Evolutionary conservation across 2,329 filamentous ascomycete species (phyloP), one percentile per base, ranked within the genome.

Genomic region (Fusarium nanum): DNA sequence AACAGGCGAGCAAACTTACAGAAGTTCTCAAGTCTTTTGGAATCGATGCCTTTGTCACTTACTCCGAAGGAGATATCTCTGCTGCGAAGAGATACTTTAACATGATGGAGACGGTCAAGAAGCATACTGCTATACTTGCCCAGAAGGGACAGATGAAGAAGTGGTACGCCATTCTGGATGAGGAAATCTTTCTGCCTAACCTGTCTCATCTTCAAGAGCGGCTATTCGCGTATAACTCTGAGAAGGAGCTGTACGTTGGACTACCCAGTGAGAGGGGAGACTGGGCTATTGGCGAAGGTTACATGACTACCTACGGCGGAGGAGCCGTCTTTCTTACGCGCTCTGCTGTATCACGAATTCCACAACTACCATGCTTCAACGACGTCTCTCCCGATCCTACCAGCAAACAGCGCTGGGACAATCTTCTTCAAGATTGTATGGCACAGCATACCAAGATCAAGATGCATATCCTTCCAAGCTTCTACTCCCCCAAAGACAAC

Each of bases 121-220:
- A 74, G 7, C 78, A 80, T 45, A 75, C 73, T 7, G 78, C 76
- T 4, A 77, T 75, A 7, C 68, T 83, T 7, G 76, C 76, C 3
- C 77, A 77, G 8, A 78, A 77, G 16, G 80, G 79, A 6, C 74
- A 78, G 22, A 67, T 72, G 46, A 83, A 83, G 76, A 76, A 73
- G 45, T 84, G 81, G 76, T 80, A 81, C 40, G 83, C 78, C 2
- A 75, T 85, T 2, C 68, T 85, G 2, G 84, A 86, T 32, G 83
- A 85, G 66, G 79, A 82, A 56, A 76, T 84, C 50, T 85, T 85
- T 70, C 78, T 86, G 48, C 83, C 83, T 1, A 81, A 80, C 40
- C 70, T 84, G 32, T 73, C 76, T 1, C 75, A 78, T 44, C 79
- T 86, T 11, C 72, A 83, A 6, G 70, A 77, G 27, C 78, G 77